Evolutionary conservation across 2,329 filamentous ascomycete species (phyloP).

Genomic region (Pseudohalonectria lignicola): DNA sequence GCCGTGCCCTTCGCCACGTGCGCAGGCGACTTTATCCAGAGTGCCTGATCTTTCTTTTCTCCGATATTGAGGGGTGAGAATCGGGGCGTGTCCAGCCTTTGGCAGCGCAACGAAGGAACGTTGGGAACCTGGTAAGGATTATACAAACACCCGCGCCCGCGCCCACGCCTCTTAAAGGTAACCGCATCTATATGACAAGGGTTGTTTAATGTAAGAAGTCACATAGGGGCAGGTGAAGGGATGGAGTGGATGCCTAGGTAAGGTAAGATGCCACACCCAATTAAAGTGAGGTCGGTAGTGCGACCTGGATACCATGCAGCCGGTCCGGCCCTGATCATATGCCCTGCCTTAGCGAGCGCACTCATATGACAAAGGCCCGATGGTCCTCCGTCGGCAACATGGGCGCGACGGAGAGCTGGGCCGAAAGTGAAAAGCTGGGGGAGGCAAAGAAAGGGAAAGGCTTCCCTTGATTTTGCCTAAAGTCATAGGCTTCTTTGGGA

Average conservation of each 20-base stretch:
- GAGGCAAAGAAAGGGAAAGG: too few relatives aligned
- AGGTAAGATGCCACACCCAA: too few relatives aligned
- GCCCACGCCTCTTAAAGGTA: too few relatives aligned
- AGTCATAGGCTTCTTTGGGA: too few relatives aligned
- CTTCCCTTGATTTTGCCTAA: constrained; percentile 3
- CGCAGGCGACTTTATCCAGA: constrained; percentile 1
- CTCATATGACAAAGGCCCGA: neutral
- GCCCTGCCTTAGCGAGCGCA: neutral
- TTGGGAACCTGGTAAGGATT: too few relatives aligned
- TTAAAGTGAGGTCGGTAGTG: neutral
- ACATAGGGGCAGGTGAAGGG: too few relatives aligned
- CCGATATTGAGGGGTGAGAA: neutral
- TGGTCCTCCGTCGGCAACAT: neutral
- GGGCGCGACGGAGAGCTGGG: neutral
- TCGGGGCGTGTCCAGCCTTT: neutral
- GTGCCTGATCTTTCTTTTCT: neutral
- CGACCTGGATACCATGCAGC: neutral
- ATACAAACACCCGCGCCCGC: too few relatives aligned
- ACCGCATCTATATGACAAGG: too few relatives aligned
- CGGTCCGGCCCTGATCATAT: constrained; percentile 2
- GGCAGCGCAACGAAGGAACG: too few relatives aligned
- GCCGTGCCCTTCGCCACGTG: constrained; percentile 1
- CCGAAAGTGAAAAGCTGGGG: too few relatives aligned
- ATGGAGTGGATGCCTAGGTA: too few relatives aligned
- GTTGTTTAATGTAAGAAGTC: too few relatives aligned